Evolutionary conservation across 2,329 filamentous ascomycete genomes (phyloP), one percentile per base, ranked within the genome.

Genomic region (Penicillium sp.): DNA sequence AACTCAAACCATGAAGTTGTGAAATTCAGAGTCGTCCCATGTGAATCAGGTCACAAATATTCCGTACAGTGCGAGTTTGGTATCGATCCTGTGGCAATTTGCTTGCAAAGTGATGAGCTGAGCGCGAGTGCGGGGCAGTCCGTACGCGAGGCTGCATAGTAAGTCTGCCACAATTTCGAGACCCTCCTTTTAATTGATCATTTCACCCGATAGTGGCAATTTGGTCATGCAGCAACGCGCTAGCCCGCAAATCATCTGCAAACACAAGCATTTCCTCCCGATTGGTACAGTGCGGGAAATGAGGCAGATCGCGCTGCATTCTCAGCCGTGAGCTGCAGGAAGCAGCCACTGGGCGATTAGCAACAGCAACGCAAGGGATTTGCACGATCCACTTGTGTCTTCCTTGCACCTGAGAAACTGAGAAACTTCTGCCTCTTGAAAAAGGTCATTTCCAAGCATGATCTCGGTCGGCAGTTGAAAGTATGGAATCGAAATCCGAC

Each of bases 221-320:
- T 36, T 13, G n/a, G n/a, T n/a, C 34, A 36, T 36, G 34, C 34
- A 36, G 34, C 34, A 14, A n/a, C n/a, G 34, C 34, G 34, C 34
- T 36, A 36, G 34, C 34, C 13, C 34, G 34, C 34, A 36, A n/a
- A 36, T 36, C 34, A 36, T 36, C 14, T n/a, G n/a, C 13, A 36
- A 7, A 36, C 34, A n/a, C 34, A 36, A 36, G 34, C 34, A 36
- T 36, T 36, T 36, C 13, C 34, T 13, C 13, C 34, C 34, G 34
- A 36, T 36, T n/a, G 6, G 31, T 14, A 16, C 36, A 29, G 27
- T 36, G n/a, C 16, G 16, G 29, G 27, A 7, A 53, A 53, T 14
- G 48, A 64, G 13, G 55, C 61, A 1, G 62, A 64, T 38, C 27
- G 13, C 13, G 31, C 31, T 7, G 34, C 34, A 36, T 36, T 36